Conservation (phyloP, 768 basidiomycete genomes). For the Solioccasus polychromus region DNA sequence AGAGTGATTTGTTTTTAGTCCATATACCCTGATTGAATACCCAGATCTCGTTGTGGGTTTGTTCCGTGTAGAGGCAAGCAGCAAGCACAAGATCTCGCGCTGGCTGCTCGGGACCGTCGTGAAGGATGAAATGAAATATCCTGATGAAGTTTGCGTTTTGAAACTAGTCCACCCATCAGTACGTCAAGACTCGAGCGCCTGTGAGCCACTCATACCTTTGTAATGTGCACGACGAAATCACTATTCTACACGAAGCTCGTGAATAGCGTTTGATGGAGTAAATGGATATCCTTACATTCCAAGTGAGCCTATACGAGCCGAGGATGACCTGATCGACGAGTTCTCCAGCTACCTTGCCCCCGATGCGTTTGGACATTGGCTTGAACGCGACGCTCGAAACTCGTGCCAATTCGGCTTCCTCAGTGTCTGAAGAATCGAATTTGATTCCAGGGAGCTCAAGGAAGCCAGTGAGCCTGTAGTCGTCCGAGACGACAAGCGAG, state of each 20-base stretch:
- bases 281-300: constrained; percentile 46
- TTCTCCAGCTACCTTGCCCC: constrained; percentile 46
- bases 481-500: constrained; percentile 53
- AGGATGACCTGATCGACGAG: constrained; percentile 50
- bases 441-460: constrained; percentile 49
- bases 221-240: constrained; percentile 53
- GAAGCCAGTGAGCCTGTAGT: constrained; percentile 44
- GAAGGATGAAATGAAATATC: constrained; percentile 50
- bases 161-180: constrained; percentile 27
- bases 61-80: constrained; percentile 49
- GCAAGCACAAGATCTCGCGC: constrained; percentile 50
- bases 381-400: constrained; percentile 49
- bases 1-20: constrained; percentile 60
- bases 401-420: constrained; percentile 44
- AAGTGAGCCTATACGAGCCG: constrained; percentile 53
- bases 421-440: constrained; percentile 45
- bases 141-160: constrained; percentile 18
- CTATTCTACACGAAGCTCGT: constrained; percentile 37
- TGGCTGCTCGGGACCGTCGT: constrained; percentile 56
- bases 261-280: constrained; percentile 1
- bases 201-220: constrained; percentile 39
- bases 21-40: constrained; percentile 73
- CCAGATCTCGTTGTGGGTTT: constrained; percentile 69
- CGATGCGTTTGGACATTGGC: constrained; percentile 41
- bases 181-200: neutral